A percentile compares a stretch with the other conserved stretches of the same genome.
These are phyloP conservation scores for Lolium rigidum DNA, from an alignment of 176 grass and related monocot genomes.

Conservation along the genomic window DNA sequence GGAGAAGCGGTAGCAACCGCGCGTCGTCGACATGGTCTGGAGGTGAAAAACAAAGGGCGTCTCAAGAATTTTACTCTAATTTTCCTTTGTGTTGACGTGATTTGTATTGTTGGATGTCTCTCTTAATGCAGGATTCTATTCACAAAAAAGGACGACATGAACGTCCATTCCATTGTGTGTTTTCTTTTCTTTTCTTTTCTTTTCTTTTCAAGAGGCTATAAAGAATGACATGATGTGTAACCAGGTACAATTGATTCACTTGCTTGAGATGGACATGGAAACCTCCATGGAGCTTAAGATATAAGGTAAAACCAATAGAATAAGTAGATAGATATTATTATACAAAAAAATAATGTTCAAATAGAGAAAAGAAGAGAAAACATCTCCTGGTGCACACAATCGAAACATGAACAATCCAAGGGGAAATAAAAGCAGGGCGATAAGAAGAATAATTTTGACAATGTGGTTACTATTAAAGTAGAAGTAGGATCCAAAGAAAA, in stretches of 20 bases:
- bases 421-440: neutral
- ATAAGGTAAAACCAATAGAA: neutral
- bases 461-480: neutral
- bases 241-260: neutral
- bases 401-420: neutral
- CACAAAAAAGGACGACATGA: too few relatives aligned
- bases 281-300: conserved; percentile 5
- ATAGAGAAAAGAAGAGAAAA: neutral
- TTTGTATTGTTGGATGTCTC: too few relatives aligned
- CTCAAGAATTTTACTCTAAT: too few relatives aligned
- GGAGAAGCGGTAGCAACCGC: too few relatives aligned
- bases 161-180: too few relatives aligned
- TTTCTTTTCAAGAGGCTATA: neutral
- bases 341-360: neutral
- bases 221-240: conserved; percentile 4
- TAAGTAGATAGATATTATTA: neutral
- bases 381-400: neutral
- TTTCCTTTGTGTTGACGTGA: too few relatives aligned
- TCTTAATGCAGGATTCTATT: too few relatives aligned
- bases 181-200: neutral
- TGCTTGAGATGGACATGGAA: conserved; percentile 19
- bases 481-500: neutral
- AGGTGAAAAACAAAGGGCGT: too few relatives aligned
- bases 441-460: neutral
- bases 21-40: too few relatives aligned